These are phyloP conservation scores for Prosopis cineraria DNA, from an alignment of 306 rosid genomes.

Conservation along the genomic window DNA sequence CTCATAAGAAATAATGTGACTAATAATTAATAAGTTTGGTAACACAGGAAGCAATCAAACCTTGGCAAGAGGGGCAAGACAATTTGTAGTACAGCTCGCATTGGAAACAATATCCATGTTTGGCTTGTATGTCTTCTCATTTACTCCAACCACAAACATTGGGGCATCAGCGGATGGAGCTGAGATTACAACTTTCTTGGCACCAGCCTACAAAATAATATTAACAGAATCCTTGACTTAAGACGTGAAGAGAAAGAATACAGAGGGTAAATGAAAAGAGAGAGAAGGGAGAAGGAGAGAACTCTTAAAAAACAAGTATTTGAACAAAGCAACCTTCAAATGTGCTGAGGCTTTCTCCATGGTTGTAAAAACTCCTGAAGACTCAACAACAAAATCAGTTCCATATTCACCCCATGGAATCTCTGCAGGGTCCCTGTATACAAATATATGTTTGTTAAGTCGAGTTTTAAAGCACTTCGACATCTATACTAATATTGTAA, in stretches of 20 bases:
- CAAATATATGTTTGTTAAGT: slow-evolving; percentile 27
- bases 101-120: slow-evolving; percentile 91
- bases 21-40: slow-evolving; percentile 2
- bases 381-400: slow-evolving; percentile 84
- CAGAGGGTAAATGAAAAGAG: background rate
- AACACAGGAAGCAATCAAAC: slow-evolving; percentile 43
- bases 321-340: slow-evolving; percentile 58
- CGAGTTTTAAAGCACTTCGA: background rate
- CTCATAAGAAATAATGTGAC: background rate
- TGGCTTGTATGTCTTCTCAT: slow-evolving; percentile 77
- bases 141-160: slow-evolving; percentile 96
- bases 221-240: slow-evolving; percentile 28
- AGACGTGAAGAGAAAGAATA: background rate
- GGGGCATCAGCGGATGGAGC: slow-evolving; percentile 99
- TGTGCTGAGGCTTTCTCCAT: slow-evolving; percentile 81
- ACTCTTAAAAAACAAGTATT: slow-evolving; percentile 11
- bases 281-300: background rate
- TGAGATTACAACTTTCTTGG: slow-evolving; percentile 90
- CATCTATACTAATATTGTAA: background rate
- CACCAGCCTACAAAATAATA: slow-evolving; percentile 73
- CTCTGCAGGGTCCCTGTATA: slow-evolving; percentile 81
- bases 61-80: slow-evolving; percentile 99
- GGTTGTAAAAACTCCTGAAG: slow-evolving; percentile 95
- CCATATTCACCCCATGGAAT: slow-evolving; percentile 97
- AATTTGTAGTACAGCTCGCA: slow-evolving; percentile 98